Base-by-base conservation (phyloP, 78 protist genomes). In the Reticulomyxa filosa region DNA sequence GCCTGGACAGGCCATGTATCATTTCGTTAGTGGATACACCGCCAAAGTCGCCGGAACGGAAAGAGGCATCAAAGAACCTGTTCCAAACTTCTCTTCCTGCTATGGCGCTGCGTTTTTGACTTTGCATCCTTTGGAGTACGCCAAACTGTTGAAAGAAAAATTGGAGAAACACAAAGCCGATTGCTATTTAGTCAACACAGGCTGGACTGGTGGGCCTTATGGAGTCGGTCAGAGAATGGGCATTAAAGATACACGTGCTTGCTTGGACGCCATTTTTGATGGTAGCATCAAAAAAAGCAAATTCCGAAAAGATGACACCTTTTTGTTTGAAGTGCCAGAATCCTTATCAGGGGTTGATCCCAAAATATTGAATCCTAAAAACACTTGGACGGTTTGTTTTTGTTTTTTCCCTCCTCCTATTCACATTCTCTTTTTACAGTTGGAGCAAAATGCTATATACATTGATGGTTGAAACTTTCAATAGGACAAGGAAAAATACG, bases 41-140 rank as follows among this genome's bases (percentile, higher is more conserved):
- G 85, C 95, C 55, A 92, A 92, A 79, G 71, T 66, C 46, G 89
- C 83, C 4, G 95, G 94, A 23, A 88, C 94, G 17, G 94, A 92
- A 72, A 66, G 33, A 29, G 97, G 97, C 62, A 73, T 88, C 50
- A 86, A 65, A 22, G 90, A 83, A 69, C 94, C 97, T 35, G 51
- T 65, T n/a, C 88, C 93, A 13, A 75, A 82, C 65, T 92, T 92
- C 84, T 80, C 89, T 3, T 79, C 92, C 17, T 92, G 97, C 75
- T 92, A 82, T 46, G 90, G 65, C 65, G 38, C 10, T 50, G 89
- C 97, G 32, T 91, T 91, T 86, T 69, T 91, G 11, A 84, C 79
- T 30, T 73, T 77, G 83, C 94, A 86, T 66, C 94, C 97, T 27
- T 71, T 83, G 53, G 63, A 72, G 51, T 91, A 91, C 79, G 97